Base-by-base conservation (phyloP, 2,329 filamentous ascomycete genomes). In the Amesomyces nigricolor region DNA sequence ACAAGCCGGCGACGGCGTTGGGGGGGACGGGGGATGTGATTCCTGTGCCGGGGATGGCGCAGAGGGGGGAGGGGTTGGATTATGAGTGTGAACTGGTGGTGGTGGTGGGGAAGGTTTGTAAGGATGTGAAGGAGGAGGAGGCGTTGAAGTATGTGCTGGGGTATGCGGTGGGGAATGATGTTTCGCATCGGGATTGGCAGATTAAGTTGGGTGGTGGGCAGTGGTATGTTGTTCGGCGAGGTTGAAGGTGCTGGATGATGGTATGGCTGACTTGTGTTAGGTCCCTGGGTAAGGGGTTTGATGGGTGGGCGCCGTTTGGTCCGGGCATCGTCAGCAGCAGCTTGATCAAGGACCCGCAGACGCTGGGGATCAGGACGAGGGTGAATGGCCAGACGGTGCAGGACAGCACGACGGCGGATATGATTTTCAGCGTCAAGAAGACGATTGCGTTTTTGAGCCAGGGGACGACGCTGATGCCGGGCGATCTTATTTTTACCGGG, bases 161-260 rank as follows among this genome's bases (percentile, higher is more conserved):
- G 5, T 91, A 91, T 66, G 77, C 83, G 2, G 79, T 88, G 35
- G 86, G 87, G 52, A 88, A 92, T 70, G 88, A 92, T 67, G 80
- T 92, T n/a, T 89, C 85, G 10, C 87, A 89, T 71, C 82, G 88
- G 40, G 86, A 89, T 61, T 91, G 86, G 85, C 86, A 89, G 70
- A 70, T 88, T 58, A 79, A 83, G 68, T 78, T 76, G 40, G 85
- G 85, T 14, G 83, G 83, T 14, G 79, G 84, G 1, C 86, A 89
- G 70, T 89, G 86, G 85, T 35, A 35, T 32, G 30, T 9, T 8
- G 4, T 9, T 32, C 7, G 11, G 30, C 2, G 30, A 9, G 30
- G 30, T 32, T 35, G 32, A 11, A 35, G 9, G 32, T 13, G 32
- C 11, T 35, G 32, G 32, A 4, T 5, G 32, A 35, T 7, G 32